Base-by-base conservation (phyloP, 495 filamentous ascomycete species). In the Tuber microsphaerosporum region DNA sequence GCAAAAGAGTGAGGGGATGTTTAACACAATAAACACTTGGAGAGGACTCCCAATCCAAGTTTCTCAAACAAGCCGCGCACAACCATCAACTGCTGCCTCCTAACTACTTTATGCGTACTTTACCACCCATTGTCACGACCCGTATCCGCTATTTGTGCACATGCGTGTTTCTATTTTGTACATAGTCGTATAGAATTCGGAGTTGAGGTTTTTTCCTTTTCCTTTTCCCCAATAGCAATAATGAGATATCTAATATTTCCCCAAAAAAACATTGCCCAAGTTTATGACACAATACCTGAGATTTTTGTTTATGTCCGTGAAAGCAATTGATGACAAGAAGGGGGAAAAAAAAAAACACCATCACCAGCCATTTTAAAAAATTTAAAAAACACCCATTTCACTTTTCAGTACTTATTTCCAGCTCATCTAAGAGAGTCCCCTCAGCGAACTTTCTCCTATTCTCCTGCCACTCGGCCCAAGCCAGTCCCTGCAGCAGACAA, bases 401-500 rank as follows among this genome's bases (percentile, higher is more conserved):
- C 56, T 65, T 65, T 65, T 34, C 56, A 34, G 31, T 65, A 34
- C 56, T 34, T 5, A 65, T 34, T 31, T 34, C 56, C 56, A 65
- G 5, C 34, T 79, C 84, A 69, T 74, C 78, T 68, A 72, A 71
- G 22, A 79, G 71, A 19, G 74, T 85, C 79, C 82, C 86, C 76
- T 75, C 75, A 19, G 61, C 83, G 43, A 92, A 80, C 51, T 81
- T 79, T 73, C 85, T 85, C 76, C 89, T 84, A 83, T 93, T 94
- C 76, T 86, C 84, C 81, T 94, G 89, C 94, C 94, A 98, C 74
- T 91, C 87, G 71, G 94, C 83, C 92, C 92, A 97, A 16, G 93
- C 91, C 77, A 93, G 85, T 0, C 91, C 95, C 84, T 98, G 94
- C 77, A 97, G 81, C 44, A 97, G 83, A 83, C 91, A 92, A 88